Base-by-base conservation (phyloP, 345 rosid genomes). In the Salix purpurea region DNA sequence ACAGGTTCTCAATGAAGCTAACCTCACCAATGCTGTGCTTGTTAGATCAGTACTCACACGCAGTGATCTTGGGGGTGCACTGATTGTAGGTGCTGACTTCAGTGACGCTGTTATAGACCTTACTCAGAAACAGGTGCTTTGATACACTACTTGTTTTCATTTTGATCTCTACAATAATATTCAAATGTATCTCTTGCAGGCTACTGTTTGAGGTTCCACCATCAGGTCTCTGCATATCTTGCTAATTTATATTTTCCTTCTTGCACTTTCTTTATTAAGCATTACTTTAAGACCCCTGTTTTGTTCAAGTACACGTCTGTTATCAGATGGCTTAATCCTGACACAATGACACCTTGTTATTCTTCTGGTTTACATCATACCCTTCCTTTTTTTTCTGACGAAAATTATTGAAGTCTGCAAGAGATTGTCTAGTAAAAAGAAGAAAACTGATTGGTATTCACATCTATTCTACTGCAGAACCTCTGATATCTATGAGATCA, bases 101-200 rank as follows among this genome's bases (percentile, higher is more conserved):
- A 93, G 98, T 80, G 99, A 95, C 78, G 97, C 98, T 67, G 98
- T 95, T 72, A 62, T 95, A 48, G 99, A 91, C 79, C 98, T 93
- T 85, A 77, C 91, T 23, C 97, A 91, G 74, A 95, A 93, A 83
- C 96, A 90, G 94, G 97, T 93, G 28, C 8, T 39, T 4, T 40
- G 4, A n/a, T 74, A 26, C 10, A 62, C 58, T 5, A 50, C n/a
- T 18, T 62, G 66, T 6, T 62, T 62, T 62, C 28, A 23, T 1
- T n/a, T 60, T 67, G 32, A 18, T 68, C 28, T 54, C 12, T 42
- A 42, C 18, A 62, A 34, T 14, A 40, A 50, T 18, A 18, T 18
- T 50, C 21, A 18, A 19, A 50, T 50, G 21, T 18, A 50, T 19
- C 21, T 50, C 23, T 18, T 18, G 8, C 8, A 5, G 58, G 58